phyloP scores from a whole-genome alignment of 2,329 filamentous ascomycete genomes.

The Stemphylium beticola region DNA sequence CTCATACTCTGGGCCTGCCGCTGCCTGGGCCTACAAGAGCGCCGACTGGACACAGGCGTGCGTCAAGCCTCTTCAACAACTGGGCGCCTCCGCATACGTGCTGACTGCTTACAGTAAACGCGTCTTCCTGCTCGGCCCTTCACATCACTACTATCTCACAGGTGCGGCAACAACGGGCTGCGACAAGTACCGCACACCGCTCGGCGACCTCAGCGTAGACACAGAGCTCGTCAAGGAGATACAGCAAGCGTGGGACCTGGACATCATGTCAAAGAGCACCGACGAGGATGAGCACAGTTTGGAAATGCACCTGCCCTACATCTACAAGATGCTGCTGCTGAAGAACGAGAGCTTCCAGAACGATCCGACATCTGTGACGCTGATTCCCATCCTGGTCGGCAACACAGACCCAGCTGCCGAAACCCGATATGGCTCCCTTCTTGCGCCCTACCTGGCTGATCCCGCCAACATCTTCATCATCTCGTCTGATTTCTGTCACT shows the following conservation, averaged over 20 bases:
- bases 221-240: slow-evolving; percentile 58
- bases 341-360: slow-evolving; percentile 33
- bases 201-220: slow-evolving; percentile 74
- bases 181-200: slow-evolving; percentile 73
- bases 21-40: slow-evolving; percentile 91
- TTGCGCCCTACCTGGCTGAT: slow-evolving; percentile 79
- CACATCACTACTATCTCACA: slow-evolving; percentile 82
- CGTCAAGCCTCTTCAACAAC: slow-evolving; percentile 32
- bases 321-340: slow-evolving; percentile 75
- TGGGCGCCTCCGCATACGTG: neutral
- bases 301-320: slow-evolving; percentile 95
- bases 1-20: slow-evolving; percentile 86
- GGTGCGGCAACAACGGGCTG: slow-evolving; percentile 79
- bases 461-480: slow-evolving; percentile 81
- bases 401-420: slow-evolving; percentile 72
- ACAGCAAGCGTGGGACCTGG: slow-evolving; percentile 34
- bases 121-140: slow-evolving; percentile 90
- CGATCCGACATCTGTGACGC: slow-evolving; percentile 67
- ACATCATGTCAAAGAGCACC: slow-evolving; percentile 64
- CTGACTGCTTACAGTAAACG: slow-evolving; percentile 65
- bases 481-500: slow-evolving; percentile 97
- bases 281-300: slow-evolving; percentile 91
- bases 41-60: slow-evolving; percentile 80
- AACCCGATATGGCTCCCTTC: slow-evolving; percentile 68
- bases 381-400: slow-evolving; percentile 88